Evolutionary conservation across 345 rosid species (phyloP), one percentile per base, ranked within the genome.

Genomic region (Laguncularia racemosa): DNA sequence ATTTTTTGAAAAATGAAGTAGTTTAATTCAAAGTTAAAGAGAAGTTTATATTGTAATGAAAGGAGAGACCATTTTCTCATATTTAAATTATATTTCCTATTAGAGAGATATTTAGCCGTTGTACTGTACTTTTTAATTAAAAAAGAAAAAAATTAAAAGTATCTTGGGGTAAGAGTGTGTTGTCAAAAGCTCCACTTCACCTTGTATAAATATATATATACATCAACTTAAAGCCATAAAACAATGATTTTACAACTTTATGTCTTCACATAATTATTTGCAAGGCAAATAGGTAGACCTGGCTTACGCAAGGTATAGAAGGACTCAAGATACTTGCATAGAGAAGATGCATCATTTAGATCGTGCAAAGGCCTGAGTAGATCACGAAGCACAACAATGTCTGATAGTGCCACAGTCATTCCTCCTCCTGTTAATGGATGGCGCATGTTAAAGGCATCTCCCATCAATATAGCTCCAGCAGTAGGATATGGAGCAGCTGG

Each of bases 371-470:
- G 83, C 58, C 54, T 64, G 16, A 82, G 81, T 53, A 82, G 78
- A 53, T 79, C 64, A 2, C 83, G 69, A 20, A 77, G 67, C 11
- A 82, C 55, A 63, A 73, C 83, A 21, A 82, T 73, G 59, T 79
- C 88, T 0, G 88, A 77, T 14, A 82, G 63, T 38, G 79, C 82
- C 48, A 79, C 84, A 10, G 87, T 79, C 87, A 82, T 82, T 63
- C 87, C 87, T 52, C 84, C 87, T 14, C 87, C 87, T 3, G 87
- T 79, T 20, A 78, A 55, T 38, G 87, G 84, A 64, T 82, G 87
- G n/a, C 84, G 76, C 84, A 79, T 76, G 69, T 82, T 79, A 62
- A 79, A 76, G 58, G 84, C 78, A 74, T 76, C 82, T 7, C 84
- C 84, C 70, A 78, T 52, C 50, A 78, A 46, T 45, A 82, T 63